Evolutionary conservation across 257 asterid genomes (phyloP).

Genomic region (Plantago major): DNA sequence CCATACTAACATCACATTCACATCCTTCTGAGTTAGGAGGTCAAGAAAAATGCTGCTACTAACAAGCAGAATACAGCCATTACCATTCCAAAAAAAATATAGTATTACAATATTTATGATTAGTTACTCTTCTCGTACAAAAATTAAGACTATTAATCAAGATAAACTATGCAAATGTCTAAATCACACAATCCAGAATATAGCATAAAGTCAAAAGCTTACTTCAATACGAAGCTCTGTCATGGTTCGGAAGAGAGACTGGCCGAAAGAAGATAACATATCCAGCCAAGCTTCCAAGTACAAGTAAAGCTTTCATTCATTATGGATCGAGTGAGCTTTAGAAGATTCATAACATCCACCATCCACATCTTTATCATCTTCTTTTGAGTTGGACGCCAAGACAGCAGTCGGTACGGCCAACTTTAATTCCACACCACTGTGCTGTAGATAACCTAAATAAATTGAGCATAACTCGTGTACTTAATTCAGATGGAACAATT

Average conservation of each 20-base stretch:
- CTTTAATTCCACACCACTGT: not conserved
- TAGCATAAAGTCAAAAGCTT: not conserved
- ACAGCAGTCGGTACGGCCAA: not conserved
- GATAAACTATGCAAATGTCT: no score
- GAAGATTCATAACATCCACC: not conserved
- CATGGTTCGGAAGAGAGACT: not conserved
- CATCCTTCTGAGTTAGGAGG: no score
- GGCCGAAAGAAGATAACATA: not conserved
- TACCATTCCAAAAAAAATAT: not conserved
- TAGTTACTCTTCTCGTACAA: not conserved
- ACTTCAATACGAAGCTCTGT: slow-evolving; percentile 1
- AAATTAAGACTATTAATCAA: no score
- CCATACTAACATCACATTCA: no score
- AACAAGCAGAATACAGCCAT: not conserved
- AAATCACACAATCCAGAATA: not conserved
- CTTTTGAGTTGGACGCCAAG: not conserved
- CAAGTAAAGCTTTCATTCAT: not conserved
- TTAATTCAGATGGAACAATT: slow-evolving; percentile 50
- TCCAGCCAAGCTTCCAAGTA: slow-evolving; percentile 4
- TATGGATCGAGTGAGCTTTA: not conserved
- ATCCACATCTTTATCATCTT: not conserved
- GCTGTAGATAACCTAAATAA: not conserved
- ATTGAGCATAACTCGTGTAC: not conserved
- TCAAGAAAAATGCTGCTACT: no score
- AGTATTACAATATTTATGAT: not conserved